Evolutionary conservation across 139 green algal genomes (phyloP).

Genomic region (Coccomyxa sp.): DNA sequence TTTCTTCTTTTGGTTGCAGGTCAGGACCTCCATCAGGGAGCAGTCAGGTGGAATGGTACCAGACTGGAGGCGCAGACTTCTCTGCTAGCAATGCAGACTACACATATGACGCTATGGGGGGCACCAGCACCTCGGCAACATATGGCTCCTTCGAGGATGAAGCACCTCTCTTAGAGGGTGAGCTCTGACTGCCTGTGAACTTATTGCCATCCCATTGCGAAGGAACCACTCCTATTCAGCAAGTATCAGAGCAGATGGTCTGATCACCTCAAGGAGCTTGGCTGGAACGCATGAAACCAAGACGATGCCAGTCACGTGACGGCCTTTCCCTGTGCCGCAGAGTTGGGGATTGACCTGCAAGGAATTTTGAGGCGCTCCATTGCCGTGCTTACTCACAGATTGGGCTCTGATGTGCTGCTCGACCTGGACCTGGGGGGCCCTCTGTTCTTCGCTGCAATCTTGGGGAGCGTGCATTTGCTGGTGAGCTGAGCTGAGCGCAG

Average conservation of each 20-base stretch:
- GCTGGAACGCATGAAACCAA: background rate
- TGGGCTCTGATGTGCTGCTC: constrained; percentile 54
- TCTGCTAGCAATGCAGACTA: background rate
- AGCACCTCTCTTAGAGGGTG: constrained; percentile 79
- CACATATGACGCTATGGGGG: background rate
- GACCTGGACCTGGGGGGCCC: constrained; percentile 87
- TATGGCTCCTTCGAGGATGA: constrained; percentile 80
- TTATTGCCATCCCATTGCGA: background rate
- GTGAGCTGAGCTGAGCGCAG: constrained; percentile 41
- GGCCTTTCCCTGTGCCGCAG: constrained; percentile 36
- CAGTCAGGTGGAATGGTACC: constrained; percentile 12
- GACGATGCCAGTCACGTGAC: background rate
- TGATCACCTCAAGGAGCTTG: background rate
- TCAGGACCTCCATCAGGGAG: background rate
- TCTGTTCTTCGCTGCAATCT: constrained; percentile 71
- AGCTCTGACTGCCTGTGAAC: background rate
- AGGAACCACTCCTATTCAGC: too few species aligned
- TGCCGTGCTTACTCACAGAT: constrained; percentile 60
- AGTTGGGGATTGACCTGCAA: constrained; percentile 89
- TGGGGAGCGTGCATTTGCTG: constrained; percentile 80
- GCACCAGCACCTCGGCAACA: background rate
- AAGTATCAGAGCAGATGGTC: background rate
- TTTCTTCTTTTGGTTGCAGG: background rate
- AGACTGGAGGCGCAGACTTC: constrained; percentile 4
- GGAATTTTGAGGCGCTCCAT: constrained; percentile 70